These are phyloP conservation scores for Ambrosia trifida DNA, from an alignment of 129 eudicot genomes.

Conservation along the genomic window DNA sequence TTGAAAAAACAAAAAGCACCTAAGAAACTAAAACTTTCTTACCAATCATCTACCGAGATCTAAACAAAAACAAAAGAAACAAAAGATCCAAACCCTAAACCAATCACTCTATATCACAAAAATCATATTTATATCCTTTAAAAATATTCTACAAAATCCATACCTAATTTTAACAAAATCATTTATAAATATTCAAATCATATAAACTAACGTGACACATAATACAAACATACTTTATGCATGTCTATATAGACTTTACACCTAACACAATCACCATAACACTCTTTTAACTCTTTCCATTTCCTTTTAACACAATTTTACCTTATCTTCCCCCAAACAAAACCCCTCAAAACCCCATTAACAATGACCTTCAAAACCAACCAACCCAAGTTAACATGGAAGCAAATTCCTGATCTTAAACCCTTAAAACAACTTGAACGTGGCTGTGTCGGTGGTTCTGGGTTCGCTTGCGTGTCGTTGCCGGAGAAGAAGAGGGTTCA, in stretches of 20 bases:
- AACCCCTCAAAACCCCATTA: slow-evolving; percentile 5
- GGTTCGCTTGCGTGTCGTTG: slow-evolving; percentile 66
- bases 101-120: too few relatives aligned
- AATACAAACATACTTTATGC: too few relatives aligned
- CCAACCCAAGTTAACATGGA: slow-evolving; percentile 37
- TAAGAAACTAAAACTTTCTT: too few relatives aligned
- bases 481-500: slow-evolving; percentile 48
- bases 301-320: neutral
- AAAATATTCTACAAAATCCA: too few relatives aligned
- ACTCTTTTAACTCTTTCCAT: neutral
- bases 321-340: slow-evolving; percentile 19
- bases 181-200: too few relatives aligned
- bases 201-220: too few relatives aligned
- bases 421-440: slow-evolving; percentile 4
- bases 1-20: too few relatives aligned
- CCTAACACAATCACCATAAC: neutral
- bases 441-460: slow-evolving; percentile 5
- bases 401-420: slow-evolving; percentile 50
- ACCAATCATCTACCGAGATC: too few relatives aligned
- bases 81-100: too few relatives aligned
- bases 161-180: too few relatives aligned
- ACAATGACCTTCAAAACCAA: slow-evolving; percentile 23
- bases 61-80: too few relatives aligned
- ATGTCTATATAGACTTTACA: neutral
- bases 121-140: too few relatives aligned